Conservation (phyloP, 208 protist genomes). For the Leishmania turanica region DNA sequence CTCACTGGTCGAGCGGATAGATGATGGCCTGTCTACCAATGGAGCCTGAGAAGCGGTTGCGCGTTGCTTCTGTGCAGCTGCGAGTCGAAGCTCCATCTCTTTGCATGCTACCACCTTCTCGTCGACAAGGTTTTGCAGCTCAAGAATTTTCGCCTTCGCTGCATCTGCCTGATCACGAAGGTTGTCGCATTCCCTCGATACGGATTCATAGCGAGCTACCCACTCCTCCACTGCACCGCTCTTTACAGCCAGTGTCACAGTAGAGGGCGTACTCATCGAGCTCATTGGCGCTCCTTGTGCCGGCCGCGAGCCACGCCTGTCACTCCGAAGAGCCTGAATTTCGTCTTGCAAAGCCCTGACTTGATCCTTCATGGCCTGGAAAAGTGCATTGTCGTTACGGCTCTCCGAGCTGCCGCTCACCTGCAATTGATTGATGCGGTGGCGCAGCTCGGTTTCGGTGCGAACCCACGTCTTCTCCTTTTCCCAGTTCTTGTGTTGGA, state of each 20-base stretch:
- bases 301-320: constrained; percentile 10
- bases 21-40: not conserved
- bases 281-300: constrained; percentile 4
- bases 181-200: constrained; percentile 40
- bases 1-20: constrained; percentile 11
- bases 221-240: constrained; percentile 5
- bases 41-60: not conserved
- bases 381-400: constrained; percentile 57
- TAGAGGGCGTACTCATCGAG: not conserved
- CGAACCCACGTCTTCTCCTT: constrained; percentile 73
- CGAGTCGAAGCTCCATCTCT: constrained; percentile 53
- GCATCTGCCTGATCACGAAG: constrained; percentile 48
- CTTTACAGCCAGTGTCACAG: not conserved
- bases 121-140: constrained; percentile 37
- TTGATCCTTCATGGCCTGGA: constrained; percentile 64
- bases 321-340: constrained; percentile 27
- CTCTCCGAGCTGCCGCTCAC: constrained; percentile 22
- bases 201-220: constrained; percentile 21
- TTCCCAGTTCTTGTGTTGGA: constrained; percentile 51
- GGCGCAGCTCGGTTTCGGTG: constrained; percentile 40
- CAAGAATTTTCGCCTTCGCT: constrained; percentile 37
- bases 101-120: constrained; percentile 50
- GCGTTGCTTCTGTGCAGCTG: constrained; percentile 30
- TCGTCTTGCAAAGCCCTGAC: constrained; percentile 37
- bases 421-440: constrained; percentile 41